phyloP scores from a whole-genome alignment of 805 yeast species.

The Lipomyces starkeyi region DNA sequence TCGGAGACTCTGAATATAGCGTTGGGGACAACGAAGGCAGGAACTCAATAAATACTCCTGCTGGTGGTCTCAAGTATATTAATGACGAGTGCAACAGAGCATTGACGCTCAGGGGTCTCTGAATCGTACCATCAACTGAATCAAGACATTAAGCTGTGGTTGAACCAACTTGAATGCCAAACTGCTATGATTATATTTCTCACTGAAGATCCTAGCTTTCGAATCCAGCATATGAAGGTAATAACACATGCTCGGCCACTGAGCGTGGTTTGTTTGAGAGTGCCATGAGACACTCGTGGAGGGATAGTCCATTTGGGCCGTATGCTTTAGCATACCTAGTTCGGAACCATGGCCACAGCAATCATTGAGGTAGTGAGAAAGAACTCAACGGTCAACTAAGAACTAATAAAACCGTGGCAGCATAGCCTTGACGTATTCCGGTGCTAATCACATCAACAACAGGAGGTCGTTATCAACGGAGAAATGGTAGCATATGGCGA shows the following conservation, averaged over 20 bases:
- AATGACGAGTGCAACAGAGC: neutral
- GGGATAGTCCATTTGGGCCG: slow-evolving; percentile 1
- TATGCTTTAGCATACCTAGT: neutral
- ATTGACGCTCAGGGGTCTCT: neutral
- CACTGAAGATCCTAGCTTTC: neutral
- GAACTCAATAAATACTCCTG: neutral
- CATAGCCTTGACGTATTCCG: neutral
- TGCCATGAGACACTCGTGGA: neutral
- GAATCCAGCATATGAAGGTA: neutral
- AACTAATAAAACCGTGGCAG: neutral
- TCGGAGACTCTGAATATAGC: neutral
- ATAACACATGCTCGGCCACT: neutral
- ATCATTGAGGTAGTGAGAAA: neutral
- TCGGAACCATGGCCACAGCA: neutral
- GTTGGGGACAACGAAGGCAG: neutral
- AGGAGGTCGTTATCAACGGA: neutral
- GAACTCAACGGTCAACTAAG: neutral
- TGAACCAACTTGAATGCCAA: too few species aligned
- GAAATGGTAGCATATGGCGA: neutral
- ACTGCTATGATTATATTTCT: neutral
- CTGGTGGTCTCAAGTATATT: neutral
- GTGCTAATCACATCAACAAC: neutral
- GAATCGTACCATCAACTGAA: neutral
- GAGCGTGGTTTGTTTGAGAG: neutral
- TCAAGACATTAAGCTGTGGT: neutral